A percentile compares a stretch with the other conserved stretches of the same genome.
Evolutionary conservation across 257 asterid genomes (phyloP).

Genomic region (Gentiana dahurica): DNA sequence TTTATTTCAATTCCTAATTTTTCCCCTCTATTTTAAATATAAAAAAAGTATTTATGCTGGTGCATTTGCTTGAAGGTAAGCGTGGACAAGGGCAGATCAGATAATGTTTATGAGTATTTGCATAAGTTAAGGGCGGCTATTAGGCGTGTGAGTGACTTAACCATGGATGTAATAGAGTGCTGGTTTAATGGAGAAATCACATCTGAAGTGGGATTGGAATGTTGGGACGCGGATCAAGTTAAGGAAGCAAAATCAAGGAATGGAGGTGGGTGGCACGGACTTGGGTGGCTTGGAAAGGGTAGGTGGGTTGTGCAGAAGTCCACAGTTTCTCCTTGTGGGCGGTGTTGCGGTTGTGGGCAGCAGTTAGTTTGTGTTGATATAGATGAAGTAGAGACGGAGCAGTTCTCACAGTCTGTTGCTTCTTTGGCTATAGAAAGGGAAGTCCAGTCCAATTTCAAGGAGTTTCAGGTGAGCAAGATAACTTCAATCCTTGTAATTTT

Average conservation of each 20-base stretch:
- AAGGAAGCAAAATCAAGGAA: conserved; percentile 47
- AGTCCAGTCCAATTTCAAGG: conserved; percentile 57
- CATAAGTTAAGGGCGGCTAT: conserved; percentile 60
- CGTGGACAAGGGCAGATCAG: conserved; percentile 37
- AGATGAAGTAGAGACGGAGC: conserved; percentile 56
- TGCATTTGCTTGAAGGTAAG: conserved; percentile 49
- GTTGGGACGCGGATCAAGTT: conserved; percentile 31
- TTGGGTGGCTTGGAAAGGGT: conserved; percentile 85
- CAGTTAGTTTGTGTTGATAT: conserved; percentile 72
- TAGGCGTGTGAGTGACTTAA: conserved; percentile 41
- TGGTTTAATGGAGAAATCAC: conserved; percentile 67
- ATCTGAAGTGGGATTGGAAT: conserved; percentile 28
- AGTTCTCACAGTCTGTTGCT: conserved; percentile 67
- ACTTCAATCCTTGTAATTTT: not conserved
- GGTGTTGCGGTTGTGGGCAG: conserved; percentile 44
- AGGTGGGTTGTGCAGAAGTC: conserved; percentile 54
- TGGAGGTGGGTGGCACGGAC: conserved; percentile 99
- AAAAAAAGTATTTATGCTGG: not conserved
- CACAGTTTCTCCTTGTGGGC: conserved; percentile 38
- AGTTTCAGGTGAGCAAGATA: conserved; percentile 53
- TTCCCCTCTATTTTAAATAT: not conserved
- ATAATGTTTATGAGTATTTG: conserved; percentile 72
- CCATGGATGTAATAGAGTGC: conserved; percentile 45
- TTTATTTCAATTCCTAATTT: too few species aligned
- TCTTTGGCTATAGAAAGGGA: conserved; percentile 80